Evolutionary conservation across 768 basidiomycete species (phyloP), one percentile per base, ranked within the genome.

Genomic region (Tylopilus sp.): DNA sequence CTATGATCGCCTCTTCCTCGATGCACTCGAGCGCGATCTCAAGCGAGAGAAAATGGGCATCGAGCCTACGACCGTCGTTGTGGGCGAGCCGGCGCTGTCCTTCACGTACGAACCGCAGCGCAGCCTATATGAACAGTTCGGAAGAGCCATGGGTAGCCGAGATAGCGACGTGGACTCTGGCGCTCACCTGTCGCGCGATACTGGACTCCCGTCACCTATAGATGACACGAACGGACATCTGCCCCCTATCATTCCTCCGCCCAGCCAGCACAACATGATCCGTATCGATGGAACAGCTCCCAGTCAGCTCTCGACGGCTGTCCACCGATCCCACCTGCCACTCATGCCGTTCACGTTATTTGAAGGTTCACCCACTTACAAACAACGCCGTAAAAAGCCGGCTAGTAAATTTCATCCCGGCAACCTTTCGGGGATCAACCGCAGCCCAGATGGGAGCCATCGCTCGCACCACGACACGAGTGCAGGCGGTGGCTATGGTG

Each of bases 11-110:
- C n/a, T n/a, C n/a, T n/a, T n/a, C 78, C 83, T 98, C 47, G 95
- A 98, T 64, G 95, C 95, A 18, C 81, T 98, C 43, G 95, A 98
- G 68, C 87, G 95, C 43, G 95, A 98, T 68, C 81, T 97, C 50
- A 97, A 95, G 74, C 82, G 95, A 28, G 95, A 97, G 70, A 95
- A 94, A 71, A 86, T 88, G 76, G 89, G 90, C 1, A 76, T 81
- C 38, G 91, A 93, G 64, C 80, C 93, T 1, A 95, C 95, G 2
- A 95, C 94, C 2, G 77, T 69, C 40, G 73, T 84, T 25, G 66
- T 73, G 8, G 83, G 91, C 48, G 94, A 95, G 69, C 94, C 94
- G 11, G 93, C 92, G 1, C 69, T 83, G 18, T 91, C 88, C 17
- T 95, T 97, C 75, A 82, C 80, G 25, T 97, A 94, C 69, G 92